Percentiles rank a stretch among this genome's conserved stretches.
phyloP scores from a whole-genome alignment of 306 rosid genomes.

The Oxytropis ochrocephala region DNA sequence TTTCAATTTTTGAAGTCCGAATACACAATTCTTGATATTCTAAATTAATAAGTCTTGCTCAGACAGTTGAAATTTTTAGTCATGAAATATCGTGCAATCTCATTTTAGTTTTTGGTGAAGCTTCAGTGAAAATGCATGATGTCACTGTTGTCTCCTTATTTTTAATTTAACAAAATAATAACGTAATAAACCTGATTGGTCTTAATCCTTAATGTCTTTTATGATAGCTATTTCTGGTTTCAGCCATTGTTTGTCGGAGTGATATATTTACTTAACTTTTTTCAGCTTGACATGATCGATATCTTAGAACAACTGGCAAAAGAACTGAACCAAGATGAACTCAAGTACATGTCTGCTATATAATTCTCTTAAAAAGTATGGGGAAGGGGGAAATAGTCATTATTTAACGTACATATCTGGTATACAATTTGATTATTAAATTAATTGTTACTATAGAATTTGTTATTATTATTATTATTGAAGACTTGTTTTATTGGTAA shows the following conservation, averaged over 20 bases:
- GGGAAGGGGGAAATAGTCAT: too few species aligned
- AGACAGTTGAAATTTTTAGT: background rate
- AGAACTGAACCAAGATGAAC: constrained; percentile 8
- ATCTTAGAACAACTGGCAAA: background rate
- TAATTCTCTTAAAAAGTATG: too few species aligned
- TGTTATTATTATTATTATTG: background rate
- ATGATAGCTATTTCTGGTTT: background rate
- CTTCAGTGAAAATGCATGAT: background rate
- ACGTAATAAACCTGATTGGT: background rate
- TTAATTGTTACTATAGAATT: background rate
- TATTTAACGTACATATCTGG: background rate
- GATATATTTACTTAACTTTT: background rate
- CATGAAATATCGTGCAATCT: background rate
- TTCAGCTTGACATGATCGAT: background rate
- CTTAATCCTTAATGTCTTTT: background rate
- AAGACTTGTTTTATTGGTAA: background rate
- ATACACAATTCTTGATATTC: background rate
- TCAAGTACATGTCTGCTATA: background rate
- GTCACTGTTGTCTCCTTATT: background rate
- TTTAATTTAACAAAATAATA: background rate
- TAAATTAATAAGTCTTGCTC: background rate
- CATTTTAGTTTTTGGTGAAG: background rate
- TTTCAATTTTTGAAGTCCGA: background rate
- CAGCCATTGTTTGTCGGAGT: background rate
- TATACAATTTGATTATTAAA: background rate